Evolutionary conservation across 352 stramenopile genomes (phyloP).

Genomic region (Nothophytophthora sp.): DNA sequence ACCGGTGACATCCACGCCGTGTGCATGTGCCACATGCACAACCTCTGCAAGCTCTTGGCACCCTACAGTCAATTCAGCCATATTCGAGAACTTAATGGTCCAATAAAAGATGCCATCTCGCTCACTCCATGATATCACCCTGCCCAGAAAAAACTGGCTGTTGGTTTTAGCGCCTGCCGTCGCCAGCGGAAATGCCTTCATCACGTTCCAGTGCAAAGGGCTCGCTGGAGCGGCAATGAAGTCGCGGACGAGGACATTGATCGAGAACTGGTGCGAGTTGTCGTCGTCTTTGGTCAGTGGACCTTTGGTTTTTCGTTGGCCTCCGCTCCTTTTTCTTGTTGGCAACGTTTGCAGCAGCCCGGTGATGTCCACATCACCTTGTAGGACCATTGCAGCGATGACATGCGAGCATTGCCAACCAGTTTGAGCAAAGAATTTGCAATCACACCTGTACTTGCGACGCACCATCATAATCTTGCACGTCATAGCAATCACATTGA

Average conservation of each 20-base stretch:
- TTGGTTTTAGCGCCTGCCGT: not conserved
- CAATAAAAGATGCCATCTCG: constrained; percentile 2
- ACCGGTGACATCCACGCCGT: constrained; percentile 2
- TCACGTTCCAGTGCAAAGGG: constrained; percentile 7
- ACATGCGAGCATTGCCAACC: constrained; percentile 10
- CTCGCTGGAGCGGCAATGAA: not conserved
- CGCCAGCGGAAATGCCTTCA: constrained; percentile 1
- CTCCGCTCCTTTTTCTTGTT: constrained; percentile 2
- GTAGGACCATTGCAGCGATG: constrained; percentile 4
- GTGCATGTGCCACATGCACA: not conserved
- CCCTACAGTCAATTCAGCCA: not conserved
- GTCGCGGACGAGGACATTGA: not conserved
- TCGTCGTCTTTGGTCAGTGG: not conserved
- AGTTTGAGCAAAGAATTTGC: constrained; percentile 7
- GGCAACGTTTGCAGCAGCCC: constrained; percentile 1
- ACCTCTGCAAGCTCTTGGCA: constrained; percentile 6
- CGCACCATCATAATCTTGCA: constrained; percentile 5
- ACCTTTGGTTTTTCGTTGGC: constrained; percentile 5
- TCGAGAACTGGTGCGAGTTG: not conserved
- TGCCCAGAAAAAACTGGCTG: not conserved
- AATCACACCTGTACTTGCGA: constrained; percentile 6
- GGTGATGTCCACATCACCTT: not conserved
- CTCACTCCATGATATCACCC: constrained; percentile 4
- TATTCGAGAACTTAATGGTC: not conserved
- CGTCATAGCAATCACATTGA: not conserved